Evolutionary conservation across 202 grass and related monocot species (phyloP), one percentile per base, ranked within the genome.

Genomic region (Carex sylvatica): DNA sequence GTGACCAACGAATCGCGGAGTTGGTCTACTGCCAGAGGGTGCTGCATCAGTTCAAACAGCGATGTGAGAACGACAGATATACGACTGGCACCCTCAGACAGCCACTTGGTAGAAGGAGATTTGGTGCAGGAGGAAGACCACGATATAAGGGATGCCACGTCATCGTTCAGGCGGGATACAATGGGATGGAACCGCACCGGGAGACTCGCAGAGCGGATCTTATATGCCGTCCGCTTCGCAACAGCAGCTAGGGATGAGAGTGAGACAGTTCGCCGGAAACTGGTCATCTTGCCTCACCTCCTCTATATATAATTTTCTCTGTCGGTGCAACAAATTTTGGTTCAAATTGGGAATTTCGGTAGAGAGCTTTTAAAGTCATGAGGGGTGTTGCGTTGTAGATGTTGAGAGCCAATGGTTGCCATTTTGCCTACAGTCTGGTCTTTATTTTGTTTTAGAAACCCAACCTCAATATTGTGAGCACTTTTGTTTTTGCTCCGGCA

Each of bases 131-230:
- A 46, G 73, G 70, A 65, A 59, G 62, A 89, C 54, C 74, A 89
- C 28, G 38, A 80, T 42, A 84, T 78, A 77, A 93, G 88, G 3
- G 70, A 61, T 6, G 77, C 60, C 19, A 92, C 86, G 51, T 92
- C 90, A 79, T 93, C 83, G 65, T 91, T 87, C 70, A 96, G 86
- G 36, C 88, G 73, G 1, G 61, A 80, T 9, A 96, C 88, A 4
- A 91, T 78, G 64, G 91, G 93, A 87, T 96, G 88, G 93, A 96
- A 93, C 83, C 88, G 86, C 83, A 89, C 88, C 0, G 88, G 88
- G 66, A 96, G 85, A 82, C 91, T 96, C 12, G 88, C 51, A 0
- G 93, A 95, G 9, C 94, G 91, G 62, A 91, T 56, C 75, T 88
- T 89, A 86, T 86, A 91, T 11, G 87, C 79, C 19, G 91, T 77